Evolutionary conservation across 2,329 filamentous ascomycete genomes (phyloP).

Genomic region (Fusarium denticulatum): DNA sequence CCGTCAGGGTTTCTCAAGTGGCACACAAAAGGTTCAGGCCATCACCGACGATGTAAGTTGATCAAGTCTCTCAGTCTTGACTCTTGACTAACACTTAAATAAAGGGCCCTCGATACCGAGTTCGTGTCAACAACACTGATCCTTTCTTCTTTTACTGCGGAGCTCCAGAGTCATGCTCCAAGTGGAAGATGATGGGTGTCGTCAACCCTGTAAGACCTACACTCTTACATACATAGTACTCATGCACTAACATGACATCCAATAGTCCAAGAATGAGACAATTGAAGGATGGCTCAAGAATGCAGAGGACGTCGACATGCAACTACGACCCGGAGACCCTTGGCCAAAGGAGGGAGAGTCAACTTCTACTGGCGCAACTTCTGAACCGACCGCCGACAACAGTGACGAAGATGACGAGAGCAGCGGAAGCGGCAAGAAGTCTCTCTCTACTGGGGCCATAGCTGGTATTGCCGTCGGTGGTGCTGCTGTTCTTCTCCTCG

Average conservation of each 20-base stretch:
- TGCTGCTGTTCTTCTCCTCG: slow-evolving; percentile 56
- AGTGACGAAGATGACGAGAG: not conserved
- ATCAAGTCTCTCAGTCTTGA: not conserved
- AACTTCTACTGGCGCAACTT: slow-evolving; percentile 21
- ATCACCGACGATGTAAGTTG: slow-evolving; percentile 57
- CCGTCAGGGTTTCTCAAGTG: slow-evolving; percentile 64
- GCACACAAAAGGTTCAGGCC: slow-evolving; percentile 56
- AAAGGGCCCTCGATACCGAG: slow-evolving; percentile 54
- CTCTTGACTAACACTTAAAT: not conserved
- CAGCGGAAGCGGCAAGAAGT: not conserved
- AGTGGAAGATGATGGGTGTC: slow-evolving; percentile 77
- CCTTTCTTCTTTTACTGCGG: slow-evolving; percentile 78
- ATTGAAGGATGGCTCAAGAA: slow-evolving; percentile 58
- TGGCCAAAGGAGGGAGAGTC: slow-evolving; percentile 60
- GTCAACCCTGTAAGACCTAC: slow-evolving; percentile 70
- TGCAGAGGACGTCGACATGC: slow-evolving; percentile 59
- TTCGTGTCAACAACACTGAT: slow-evolving; percentile 67
- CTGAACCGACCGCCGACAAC: slow-evolving; percentile 7
- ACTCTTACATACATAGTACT: not conserved
- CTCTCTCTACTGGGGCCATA: slow-evolving; percentile 59
- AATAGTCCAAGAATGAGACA: slow-evolving; percentile 59
- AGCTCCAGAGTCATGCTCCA: slow-evolving; percentile 71
- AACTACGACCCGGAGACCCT: slow-evolving; percentile 65
- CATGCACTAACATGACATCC: slow-evolving; percentile 1
- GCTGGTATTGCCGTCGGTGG: slow-evolving; percentile 67